Percentiles rank a stretch among this genome's conserved stretches.
These are phyloP conservation scores for Ganoderma lucidum DNA, from an alignment of 1,284 basidiomycete species.

Conservation along the genomic window DNA sequence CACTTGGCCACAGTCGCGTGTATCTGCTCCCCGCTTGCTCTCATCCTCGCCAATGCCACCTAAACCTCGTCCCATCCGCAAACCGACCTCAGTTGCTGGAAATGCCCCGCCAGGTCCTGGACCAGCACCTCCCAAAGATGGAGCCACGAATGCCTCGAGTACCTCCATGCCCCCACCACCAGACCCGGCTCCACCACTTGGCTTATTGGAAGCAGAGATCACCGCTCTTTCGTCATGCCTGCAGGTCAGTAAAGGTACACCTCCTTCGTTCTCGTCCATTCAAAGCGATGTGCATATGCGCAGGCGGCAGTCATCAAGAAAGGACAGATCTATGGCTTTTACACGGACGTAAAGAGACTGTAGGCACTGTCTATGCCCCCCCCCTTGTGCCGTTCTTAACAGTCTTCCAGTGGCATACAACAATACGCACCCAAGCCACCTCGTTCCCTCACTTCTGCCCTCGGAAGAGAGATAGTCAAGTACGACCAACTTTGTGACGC, in stretches of 20 bases:
- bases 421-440: slow-evolving; percentile 71
- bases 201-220: slow-evolving; percentile 70
- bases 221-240: slow-evolving; percentile 62
- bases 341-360: slow-evolving; percentile 69
- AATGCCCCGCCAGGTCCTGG: slow-evolving; percentile 29
- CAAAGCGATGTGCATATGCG: not conserved
- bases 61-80: slow-evolving; percentile 39
- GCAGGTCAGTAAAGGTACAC: slow-evolving; percentile 49
- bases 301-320: slow-evolving; percentile 75
- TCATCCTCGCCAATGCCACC: slow-evolving; percentile 36
- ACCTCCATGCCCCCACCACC: slow-evolving; percentile 70
- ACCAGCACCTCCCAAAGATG: slow-evolving; percentile 29
- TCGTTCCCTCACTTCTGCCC: slow-evolving; percentile 62
- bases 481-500: slow-evolving; percentile 81
- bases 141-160: slow-evolving; percentile 32
- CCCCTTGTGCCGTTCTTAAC: not conserved
- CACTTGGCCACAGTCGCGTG: not conserved
- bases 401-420: slow-evolving; percentile 33
- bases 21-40: slow-evolving; percentile 8
- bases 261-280: no score
- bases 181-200: slow-evolving; percentile 50
- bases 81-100: slow-evolving; percentile 29
- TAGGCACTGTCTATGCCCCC: slow-evolving; percentile 42
- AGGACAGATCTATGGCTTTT: slow-evolving; percentile 73
- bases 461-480: slow-evolving; percentile 76